Conservation (phyloP, 345 rosid species). For the Diplotaxis tenuifolia region DNA sequence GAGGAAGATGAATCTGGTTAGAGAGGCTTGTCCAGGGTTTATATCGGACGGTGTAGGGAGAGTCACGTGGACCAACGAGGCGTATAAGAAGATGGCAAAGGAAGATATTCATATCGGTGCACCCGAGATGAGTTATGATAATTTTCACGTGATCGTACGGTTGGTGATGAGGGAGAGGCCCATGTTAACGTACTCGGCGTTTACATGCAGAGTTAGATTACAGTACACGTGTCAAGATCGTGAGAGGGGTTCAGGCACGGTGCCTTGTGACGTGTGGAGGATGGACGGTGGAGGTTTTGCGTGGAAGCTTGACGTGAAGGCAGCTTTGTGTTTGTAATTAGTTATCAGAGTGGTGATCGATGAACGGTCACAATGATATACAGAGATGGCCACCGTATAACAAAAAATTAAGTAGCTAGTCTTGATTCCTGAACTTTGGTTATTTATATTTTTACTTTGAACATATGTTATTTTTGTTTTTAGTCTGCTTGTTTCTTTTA, state of each 20-base stretch:
- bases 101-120: conserved; percentile 17
- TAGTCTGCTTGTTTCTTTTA: not conserved
- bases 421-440: not conserved
- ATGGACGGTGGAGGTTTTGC: conserved; percentile 77
- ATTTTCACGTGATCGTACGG: conserved; percentile 48
- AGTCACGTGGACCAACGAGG: conserved; percentile 76
- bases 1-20: conserved; percentile 48
- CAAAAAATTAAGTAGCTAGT: not conserved
- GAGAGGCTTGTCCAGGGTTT: conserved; percentile 81
- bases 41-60: conserved; percentile 61
- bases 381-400: not conserved
- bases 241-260: conserved; percentile 50
- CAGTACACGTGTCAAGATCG: conserved; percentile 52
- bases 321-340: conserved; percentile 64
- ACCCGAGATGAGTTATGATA: conserved; percentile 23
- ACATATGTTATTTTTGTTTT: conserved; percentile 10
- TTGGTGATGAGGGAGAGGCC: conserved; percentile 55
- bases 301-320: conserved; percentile 79
- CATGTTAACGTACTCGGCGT: conserved; percentile 44
- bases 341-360: not conserved
- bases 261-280: conserved; percentile 89
- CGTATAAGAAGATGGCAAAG: conserved; percentile 61
- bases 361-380: not conserved
- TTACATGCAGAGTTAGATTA: conserved; percentile 70
- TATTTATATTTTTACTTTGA: conserved; percentile 6